Percentiles rank a stretch among this genome's conserved stretches.
Evolutionary conservation across 2,329 filamentous ascomycete species (phyloP).

Genomic region (Trichoderma asperellum): DNA sequence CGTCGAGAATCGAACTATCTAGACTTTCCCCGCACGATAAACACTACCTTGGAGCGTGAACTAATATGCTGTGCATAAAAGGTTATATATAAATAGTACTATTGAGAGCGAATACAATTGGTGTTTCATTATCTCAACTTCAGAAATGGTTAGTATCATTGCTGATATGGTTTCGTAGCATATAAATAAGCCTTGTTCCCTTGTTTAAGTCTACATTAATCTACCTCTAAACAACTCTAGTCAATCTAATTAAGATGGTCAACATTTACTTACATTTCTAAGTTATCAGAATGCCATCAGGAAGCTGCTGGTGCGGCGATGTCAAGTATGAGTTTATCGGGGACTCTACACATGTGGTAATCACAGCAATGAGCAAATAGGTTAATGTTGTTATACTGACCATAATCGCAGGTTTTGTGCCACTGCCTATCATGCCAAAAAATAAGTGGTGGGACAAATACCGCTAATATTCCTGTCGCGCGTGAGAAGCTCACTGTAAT

Average conservation of each 20-base stretch:
- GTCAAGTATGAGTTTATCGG: conserved; percentile 20
- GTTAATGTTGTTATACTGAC: background rate
- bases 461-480: conserved; percentile 9
- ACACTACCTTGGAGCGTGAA: background rate
- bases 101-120: background rate
- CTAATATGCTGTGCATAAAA: background rate
- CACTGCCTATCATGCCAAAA: conserved; percentile 26
- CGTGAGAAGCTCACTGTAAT: conserved; percentile 9
- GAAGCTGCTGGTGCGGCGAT: conserved; percentile 24
- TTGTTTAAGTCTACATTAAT: background rate
- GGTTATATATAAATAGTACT: too few species aligned
- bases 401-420: background rate
- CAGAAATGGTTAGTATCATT: background rate
- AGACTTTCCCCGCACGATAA: conserved; percentile 4
- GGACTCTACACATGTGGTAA: conserved; percentile 1
- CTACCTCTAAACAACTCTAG: background rate
- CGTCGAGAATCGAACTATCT: background rate
- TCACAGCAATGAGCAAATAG: background rate
- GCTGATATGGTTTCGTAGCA: background rate
- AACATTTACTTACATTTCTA: background rate
- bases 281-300: conserved; percentile 11
- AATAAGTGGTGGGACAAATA: conserved; percentile 4
- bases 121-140: conserved; percentile 11
- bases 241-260: background rate
- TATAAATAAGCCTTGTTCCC: background rate